These are phyloP conservation scores for Camptophora hylomeconis DNA, from an alignment of 2,329 filamentous ascomycete species.

Conservation along the genomic window DNA sequence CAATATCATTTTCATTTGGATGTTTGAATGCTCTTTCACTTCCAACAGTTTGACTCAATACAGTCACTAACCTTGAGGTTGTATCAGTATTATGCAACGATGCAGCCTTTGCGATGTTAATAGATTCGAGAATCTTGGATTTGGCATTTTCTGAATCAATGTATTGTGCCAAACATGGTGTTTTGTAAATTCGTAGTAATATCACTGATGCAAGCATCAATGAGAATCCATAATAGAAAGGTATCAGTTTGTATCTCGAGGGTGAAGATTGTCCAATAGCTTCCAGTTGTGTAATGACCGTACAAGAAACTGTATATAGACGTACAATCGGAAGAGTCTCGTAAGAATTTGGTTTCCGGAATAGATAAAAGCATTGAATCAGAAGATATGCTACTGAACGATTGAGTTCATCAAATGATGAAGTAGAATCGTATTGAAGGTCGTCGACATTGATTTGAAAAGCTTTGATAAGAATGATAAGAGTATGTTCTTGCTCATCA, in stretches of 20 bases:
- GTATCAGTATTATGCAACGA: conserved; percentile 25
- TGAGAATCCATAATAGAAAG: conserved; percentile 9
- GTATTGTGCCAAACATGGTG: conserved; percentile 17
- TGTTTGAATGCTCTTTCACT: conserved; percentile 28
- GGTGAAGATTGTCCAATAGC: conserved; percentile 6
- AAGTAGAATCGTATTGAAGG: conserved; percentile 21
- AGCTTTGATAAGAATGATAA: conserved; percentile 24
- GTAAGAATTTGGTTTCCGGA: conserved; percentile 7
- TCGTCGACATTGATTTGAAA: conserved; percentile 26
- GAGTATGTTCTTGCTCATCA: conserved; percentile 24
- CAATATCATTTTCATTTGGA: conserved; percentile 24
- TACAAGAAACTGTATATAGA: too few species aligned
- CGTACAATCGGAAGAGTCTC: too few species aligned
- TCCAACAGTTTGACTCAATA: conserved; percentile 28
- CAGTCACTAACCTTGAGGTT: conserved; percentile 21
- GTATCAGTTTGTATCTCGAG: conserved; percentile 13
- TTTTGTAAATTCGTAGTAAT: conserved; percentile 28
- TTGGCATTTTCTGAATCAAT: conserved; percentile 24
- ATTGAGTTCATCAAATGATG: conserved; percentile 18
- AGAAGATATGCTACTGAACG: not conserved
- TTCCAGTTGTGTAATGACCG: too few species aligned
- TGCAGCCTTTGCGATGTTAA: conserved; percentile 21
- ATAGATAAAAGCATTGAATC: conserved; percentile 7
- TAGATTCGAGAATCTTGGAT: too few species aligned
- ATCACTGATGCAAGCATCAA: conserved; percentile 21